Evolutionary conservation across 345 rosid genomes (phyloP).

Genomic region (Laguncularia racemosa): DNA sequence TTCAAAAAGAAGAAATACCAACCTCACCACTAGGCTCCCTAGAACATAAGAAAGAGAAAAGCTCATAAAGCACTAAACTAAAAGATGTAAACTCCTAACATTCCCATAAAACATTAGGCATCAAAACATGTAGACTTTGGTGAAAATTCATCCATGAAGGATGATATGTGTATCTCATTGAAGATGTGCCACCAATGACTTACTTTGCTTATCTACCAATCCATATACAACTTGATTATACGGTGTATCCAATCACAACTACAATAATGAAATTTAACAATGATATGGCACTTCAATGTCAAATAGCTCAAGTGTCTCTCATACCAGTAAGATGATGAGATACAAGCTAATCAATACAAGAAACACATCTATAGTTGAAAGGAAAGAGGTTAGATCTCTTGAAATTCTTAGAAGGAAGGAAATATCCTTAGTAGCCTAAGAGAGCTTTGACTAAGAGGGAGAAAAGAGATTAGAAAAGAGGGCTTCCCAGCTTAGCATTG

Average conservation of each 20-base stretch:
- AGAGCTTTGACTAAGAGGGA: too few relatives aligned
- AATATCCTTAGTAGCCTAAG: slow-evolving; percentile 85
- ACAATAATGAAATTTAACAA: too few relatives aligned
- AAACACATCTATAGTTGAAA: slow-evolving; percentile 57
- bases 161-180: slow-evolving; percentile 1
- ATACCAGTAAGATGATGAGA: not conserved
- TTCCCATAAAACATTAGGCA: not conserved
- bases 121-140: too few relatives aligned
- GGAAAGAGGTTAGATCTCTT: slow-evolving; percentile 56
- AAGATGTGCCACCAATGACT: slow-evolving; percentile 10
- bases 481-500: too few relatives aligned
- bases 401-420: slow-evolving; percentile 40
- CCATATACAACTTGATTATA: too few relatives aligned
- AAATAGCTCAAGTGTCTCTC: not conserved
- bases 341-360: too few relatives aligned
- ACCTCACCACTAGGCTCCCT: slow-evolving; percentile 94
- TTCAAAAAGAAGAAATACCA: slow-evolving; percentile 94
- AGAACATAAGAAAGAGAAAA: slow-evolving; percentile 3
- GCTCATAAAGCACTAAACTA: too few relatives aligned
- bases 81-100: not conserved
- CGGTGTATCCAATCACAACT: too few relatives aligned
- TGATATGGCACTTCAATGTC: not conserved
- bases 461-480: too few relatives aligned
- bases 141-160: not conserved
- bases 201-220: too few relatives aligned